phyloP scores from a whole-genome alignment of 2,329 filamentous ascomycete species.

The Colletotrichum neosansevieriae region DNA sequence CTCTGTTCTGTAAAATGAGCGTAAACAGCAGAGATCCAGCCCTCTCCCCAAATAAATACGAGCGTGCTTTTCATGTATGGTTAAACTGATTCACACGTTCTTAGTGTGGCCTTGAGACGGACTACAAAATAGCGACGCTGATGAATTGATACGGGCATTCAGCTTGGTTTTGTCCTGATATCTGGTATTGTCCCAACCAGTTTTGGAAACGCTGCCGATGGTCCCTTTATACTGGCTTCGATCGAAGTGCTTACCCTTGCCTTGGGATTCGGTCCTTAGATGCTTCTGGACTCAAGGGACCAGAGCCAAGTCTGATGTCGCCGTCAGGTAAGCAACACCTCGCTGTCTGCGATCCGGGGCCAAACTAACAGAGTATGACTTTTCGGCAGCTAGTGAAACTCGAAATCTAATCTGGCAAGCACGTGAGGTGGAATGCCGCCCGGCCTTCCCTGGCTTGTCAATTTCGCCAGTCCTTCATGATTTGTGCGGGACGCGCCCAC shows the following conservation, averaged over 20 bases:
- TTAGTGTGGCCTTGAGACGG: too few relatives aligned
- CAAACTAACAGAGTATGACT: too few relatives aligned
- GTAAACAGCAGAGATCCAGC: too few relatives aligned
- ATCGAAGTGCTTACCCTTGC: slow-evolving; percentile 12
- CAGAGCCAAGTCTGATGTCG: not conserved
- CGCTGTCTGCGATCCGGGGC: too few relatives aligned
- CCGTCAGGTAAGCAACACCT: slow-evolving; percentile 3
- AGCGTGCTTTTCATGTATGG: too few relatives aligned
- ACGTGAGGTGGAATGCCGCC: slow-evolving; percentile 24
- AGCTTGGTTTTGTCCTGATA: not conserved
- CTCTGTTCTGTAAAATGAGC: too few relatives aligned
- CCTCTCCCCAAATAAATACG: too few relatives aligned
- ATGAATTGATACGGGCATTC: too few relatives aligned
- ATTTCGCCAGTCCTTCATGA: slow-evolving; percentile 27
- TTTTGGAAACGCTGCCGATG: slow-evolving; percentile 25
- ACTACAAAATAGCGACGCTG: too few relatives aligned
- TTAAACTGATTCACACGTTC: too few relatives aligned
- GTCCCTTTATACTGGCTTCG: slow-evolving; percentile 18
- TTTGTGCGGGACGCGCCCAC: slow-evolving; percentile 25
- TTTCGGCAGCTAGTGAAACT: not conserved
- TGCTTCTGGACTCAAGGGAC: slow-evolving; percentile 3
- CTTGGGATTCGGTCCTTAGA: not conserved
- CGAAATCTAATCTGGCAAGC: not conserved
- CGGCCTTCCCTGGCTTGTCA: slow-evolving; percentile 27
- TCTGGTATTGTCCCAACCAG: not conserved